A percentile compares a stretch with the other conserved stretches of the same genome.
Evolutionary conservation across 352 stramenopile genomes (phyloP).

Genomic region (Bremia lactucae): DNA sequence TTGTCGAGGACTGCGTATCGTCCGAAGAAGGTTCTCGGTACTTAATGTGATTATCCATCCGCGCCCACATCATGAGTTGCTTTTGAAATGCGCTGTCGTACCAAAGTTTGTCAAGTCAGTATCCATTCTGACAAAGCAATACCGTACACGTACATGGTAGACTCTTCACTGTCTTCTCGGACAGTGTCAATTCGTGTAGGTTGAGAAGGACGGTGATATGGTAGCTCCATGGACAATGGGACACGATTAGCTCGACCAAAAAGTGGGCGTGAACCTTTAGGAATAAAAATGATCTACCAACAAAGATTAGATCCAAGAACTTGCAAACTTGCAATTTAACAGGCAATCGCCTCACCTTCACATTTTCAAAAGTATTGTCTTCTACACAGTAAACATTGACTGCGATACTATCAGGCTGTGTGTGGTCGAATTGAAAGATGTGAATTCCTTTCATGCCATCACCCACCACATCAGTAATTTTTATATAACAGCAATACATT

Average conservation of each 20-base stretch:
- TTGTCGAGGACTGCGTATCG: slow-evolving; percentile 50
- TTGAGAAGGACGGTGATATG: slow-evolving; percentile 30
- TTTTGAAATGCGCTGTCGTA: slow-evolving; percentile 49
- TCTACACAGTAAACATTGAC: slow-evolving; percentile 80
- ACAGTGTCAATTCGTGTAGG: slow-evolving; percentile 28
- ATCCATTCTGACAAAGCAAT: too few relatives aligned
- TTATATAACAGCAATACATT: too few relatives aligned
- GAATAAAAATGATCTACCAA: slow-evolving; percentile 81
- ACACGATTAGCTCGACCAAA: slow-evolving; percentile 41
- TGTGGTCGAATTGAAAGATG: slow-evolving; percentile 79
- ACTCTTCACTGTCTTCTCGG: slow-evolving; percentile 36
- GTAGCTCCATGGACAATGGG: slow-evolving; percentile 30
- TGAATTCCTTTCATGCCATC: slow-evolving; percentile 39
- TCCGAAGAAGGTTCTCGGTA: slow-evolving; percentile 30
- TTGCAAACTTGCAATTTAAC: neutral
- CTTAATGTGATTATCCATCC: slow-evolving; percentile 46
- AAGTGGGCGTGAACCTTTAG: slow-evolving; percentile 52
- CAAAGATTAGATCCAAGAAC: too few relatives aligned
- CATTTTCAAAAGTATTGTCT: slow-evolving; percentile 70
- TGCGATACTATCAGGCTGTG: slow-evolving; percentile 49
- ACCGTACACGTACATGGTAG: slow-evolving; percentile 36
- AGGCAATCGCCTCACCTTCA: slow-evolving; percentile 36
- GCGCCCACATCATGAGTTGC: slow-evolving; percentile 69
- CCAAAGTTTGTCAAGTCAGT: slow-evolving; percentile 8
- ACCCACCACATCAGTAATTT: neutral